Base-by-base conservation (phyloP, 352 stramenopile species). In the Plasmopara muralis region DNA sequence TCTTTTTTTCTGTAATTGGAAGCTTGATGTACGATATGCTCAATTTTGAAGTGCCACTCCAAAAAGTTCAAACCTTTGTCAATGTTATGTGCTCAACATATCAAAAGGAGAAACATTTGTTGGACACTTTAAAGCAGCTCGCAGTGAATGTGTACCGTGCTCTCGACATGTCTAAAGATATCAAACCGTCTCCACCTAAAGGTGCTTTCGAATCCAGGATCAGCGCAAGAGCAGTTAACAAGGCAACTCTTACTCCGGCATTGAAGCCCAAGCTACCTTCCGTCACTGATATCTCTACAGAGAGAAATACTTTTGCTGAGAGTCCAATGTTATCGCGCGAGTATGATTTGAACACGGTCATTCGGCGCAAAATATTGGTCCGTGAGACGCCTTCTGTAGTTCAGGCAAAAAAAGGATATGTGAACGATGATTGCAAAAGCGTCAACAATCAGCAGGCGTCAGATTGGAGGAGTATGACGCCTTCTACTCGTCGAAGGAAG, bases 11-110 rank as follows among this genome's bases (percentile, higher is more conserved):
- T 0, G 64, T 89, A 7, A 87, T 88, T 46, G 82, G 82, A 0
- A 88, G 74, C 46, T 62, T 93, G 10, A 74, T 90, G 43, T 93
- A 89, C 65, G 80, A 90, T 50, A 93, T 93, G 82, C 74, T 93
- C 10, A 89, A 73, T 9, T 77, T 93, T 29, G 77, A 93, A 43
- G 74, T 89, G 9, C 72, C 79, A 4, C 63, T 90, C 0, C 60
- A 65, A 5, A 87, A 93, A 28, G 76, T 89, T 9, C 64, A 88
- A 30, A 83, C 77, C 0, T 93, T 93, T 50, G 79, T 93, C 15
- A 60, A 63, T 6, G 82, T 87, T 39, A 93, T 93, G 82, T 87
- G 79, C 38, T 82, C 77, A 9, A 90, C 77, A 42, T 93, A 93
- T 50, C 71, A 89, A 52, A 89, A 89, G 48, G 76, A 63, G 0